phyloP scores from a whole-genome alignment of 169 alveolate species.

The Plasmodium falciparum region DNA sequence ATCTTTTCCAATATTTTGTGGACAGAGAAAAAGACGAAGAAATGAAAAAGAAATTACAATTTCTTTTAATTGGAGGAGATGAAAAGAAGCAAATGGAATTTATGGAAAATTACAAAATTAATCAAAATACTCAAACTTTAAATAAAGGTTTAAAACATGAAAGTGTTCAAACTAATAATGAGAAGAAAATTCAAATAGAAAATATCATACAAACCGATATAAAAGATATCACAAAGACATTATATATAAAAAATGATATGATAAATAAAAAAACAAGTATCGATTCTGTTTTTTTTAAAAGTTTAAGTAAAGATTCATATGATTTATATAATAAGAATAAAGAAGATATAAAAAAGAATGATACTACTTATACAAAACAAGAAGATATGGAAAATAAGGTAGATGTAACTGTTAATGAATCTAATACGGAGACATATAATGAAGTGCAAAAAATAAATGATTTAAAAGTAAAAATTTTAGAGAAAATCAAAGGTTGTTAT shows the following conservation, averaged over 20 bases:
- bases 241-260: conserved; percentile 48
- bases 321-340: not conserved
- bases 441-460: conserved; percentile 59
- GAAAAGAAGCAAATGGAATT: not conserved
- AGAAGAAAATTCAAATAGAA: conserved; percentile 1
- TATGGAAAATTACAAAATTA: not conserved
- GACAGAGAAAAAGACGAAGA: conserved; percentile 29
- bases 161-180: conserved; percentile 41
- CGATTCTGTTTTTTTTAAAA: conserved; percentile 71
- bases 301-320: conserved; percentile 34
- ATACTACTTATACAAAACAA: not conserved
- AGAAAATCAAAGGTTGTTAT: conserved; percentile 66
- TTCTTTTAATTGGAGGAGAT: conserved; percentile 7
- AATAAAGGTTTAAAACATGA: conserved; percentile 34
- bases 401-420: not conserved
- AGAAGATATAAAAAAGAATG: conserved; percentile 1
- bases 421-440: conserved; percentile 35
- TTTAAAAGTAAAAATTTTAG: conserved; percentile 58
- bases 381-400: not conserved
- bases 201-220: conserved; percentile 62
- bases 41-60: conserved; percentile 14
- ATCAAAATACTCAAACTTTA: conserved; percentile 53
- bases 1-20: conserved; percentile 49
- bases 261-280: conserved; percentile 71
- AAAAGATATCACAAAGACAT: conserved; percentile 29